Evolutionary conservation across 805 yeast genomes (phyloP).

Genomic region (Hanseniaspora osmophila): DNA sequence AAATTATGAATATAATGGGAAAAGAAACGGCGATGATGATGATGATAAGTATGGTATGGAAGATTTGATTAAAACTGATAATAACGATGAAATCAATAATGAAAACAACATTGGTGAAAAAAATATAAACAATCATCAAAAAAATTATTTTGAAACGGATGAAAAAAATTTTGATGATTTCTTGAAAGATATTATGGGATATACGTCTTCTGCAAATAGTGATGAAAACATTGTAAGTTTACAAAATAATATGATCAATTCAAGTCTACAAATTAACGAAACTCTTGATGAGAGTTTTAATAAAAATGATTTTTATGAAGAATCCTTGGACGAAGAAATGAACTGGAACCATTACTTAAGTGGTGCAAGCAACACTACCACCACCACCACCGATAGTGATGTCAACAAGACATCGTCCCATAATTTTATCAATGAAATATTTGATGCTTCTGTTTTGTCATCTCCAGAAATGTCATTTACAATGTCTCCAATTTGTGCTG

Average conservation of each 20-base stretch:
- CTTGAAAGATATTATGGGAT: background rate
- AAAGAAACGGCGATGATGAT: background rate
- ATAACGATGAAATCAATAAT: background rate
- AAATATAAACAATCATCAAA: too few relatives aligned
- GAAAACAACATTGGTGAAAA: background rate
- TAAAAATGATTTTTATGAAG: background rate
- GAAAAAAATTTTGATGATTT: slow-evolving; percentile 1
- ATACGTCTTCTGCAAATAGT: background rate
- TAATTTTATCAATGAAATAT: too few relatives aligned
- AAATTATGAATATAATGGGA: background rate
- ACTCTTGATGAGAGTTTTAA: too few relatives aligned
- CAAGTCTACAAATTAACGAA: too few relatives aligned
- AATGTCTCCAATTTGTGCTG: too few relatives aligned
- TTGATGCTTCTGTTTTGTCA: too few relatives aligned
- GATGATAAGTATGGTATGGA: background rate
- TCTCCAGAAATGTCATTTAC: too few relatives aligned
- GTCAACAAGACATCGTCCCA: background rate
- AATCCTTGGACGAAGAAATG: slow-evolving; percentile 1
- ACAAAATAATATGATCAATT: too few relatives aligned
- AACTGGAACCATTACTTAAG: background rate
- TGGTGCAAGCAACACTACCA: background rate
- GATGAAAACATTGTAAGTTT: too few relatives aligned
- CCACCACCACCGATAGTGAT: background rate
- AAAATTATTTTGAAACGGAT: background rate
- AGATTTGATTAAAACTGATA: background rate